These are phyloP conservation scores for Dioscorea alata DNA, from an alignment of 106 monocot genomes.

Conservation along the genomic window DNA sequence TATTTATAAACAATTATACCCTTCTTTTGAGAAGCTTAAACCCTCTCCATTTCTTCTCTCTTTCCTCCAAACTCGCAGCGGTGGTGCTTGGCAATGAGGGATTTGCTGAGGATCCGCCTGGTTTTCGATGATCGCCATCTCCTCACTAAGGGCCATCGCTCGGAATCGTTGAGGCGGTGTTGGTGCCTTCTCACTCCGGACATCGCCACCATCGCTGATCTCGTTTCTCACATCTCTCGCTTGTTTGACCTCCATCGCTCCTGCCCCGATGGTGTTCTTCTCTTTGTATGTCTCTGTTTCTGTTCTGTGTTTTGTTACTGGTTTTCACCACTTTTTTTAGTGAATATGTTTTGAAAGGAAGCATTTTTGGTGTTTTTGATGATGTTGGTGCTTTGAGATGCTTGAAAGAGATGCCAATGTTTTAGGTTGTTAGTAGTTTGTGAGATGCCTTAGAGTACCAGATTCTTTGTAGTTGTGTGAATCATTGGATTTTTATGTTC, in stretches of 20 bases:
- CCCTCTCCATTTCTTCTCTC: too few species aligned
- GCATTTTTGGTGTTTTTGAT: too few species aligned
- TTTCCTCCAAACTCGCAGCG: too few species aligned
- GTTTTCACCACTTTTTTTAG: not conserved
- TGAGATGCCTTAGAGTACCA: too few species aligned
- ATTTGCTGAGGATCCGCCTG: slow-evolving; percentile 32
- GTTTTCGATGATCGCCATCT: slow-evolving; percentile 46
- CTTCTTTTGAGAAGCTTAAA: too few species aligned
- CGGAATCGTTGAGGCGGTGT: slow-evolving; percentile 41
- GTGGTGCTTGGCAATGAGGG: not conserved
- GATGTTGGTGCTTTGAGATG: too few species aligned
- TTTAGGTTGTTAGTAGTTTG: too few species aligned
- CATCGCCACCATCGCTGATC: slow-evolving; percentile 45
- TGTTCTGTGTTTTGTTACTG: not conserved
- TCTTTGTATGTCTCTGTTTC: slow-evolving; percentile 36
- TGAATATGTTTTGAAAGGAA: not conserved
- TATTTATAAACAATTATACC: too few species aligned
- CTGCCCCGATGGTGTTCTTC: slow-evolving; percentile 50
- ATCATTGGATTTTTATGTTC: too few species aligned
- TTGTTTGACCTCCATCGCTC: slow-evolving; percentile 36
- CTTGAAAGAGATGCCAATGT: too few species aligned
- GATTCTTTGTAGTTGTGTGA: too few species aligned
- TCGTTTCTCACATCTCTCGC: slow-evolving; percentile 35
- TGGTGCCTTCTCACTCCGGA: slow-evolving; percentile 56
- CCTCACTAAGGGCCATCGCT: slow-evolving; percentile 43